A percentile compares a stretch with the other conserved stretches of the same genome.
Evolutionary conservation across 208 protist species (phyloP).

Genomic region (Blechomonas ayalai): DNA sequence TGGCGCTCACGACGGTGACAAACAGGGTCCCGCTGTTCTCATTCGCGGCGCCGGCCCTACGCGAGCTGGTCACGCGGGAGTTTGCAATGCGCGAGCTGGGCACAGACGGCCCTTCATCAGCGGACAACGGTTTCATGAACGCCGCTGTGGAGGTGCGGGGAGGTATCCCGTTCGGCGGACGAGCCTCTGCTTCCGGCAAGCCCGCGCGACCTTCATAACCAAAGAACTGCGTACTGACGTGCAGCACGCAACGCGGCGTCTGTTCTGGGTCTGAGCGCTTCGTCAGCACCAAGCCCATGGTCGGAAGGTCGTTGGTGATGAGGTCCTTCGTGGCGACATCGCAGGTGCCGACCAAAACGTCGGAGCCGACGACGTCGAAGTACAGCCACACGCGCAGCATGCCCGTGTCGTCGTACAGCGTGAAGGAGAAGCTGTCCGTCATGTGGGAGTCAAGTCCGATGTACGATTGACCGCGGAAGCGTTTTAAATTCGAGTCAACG

Average conservation of each 20-base stretch:
- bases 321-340: conserved; percentile 35
- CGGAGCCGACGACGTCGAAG: conserved; percentile 56
- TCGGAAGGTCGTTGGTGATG: conserved; percentile 19
- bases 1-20: conserved; percentile 37
- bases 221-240: conserved; percentile 34
- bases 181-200: conserved; percentile 6
- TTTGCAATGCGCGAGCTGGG: conserved; percentile 18
- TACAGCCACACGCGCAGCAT: conserved; percentile 56
- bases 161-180: conserved; percentile 16
- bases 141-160: conserved; percentile 19
- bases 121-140: conserved; percentile 16
- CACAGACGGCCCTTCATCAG: conserved; percentile 5
- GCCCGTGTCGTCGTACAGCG: conserved; percentile 48
- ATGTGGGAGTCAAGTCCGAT: conserved; percentile 35
- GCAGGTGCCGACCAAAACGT: conserved; percentile 44
- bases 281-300: conserved; percentile 28
- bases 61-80: conserved; percentile 2
- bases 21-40: conserved; percentile 40
- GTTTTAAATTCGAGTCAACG: conserved; percentile 31
- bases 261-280: conserved; percentile 21
- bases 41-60: not conserved
- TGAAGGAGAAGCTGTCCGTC: conserved; percentile 45
- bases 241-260: conserved; percentile 29
- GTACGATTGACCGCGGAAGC: conserved; percentile 35
- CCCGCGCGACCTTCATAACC: conserved; percentile 12